Evolutionary conservation across 1,284 basidiomycete genomes (phyloP), one percentile per base, ranked within the genome.

Genomic region (Heterobasidion annosum): DNA sequence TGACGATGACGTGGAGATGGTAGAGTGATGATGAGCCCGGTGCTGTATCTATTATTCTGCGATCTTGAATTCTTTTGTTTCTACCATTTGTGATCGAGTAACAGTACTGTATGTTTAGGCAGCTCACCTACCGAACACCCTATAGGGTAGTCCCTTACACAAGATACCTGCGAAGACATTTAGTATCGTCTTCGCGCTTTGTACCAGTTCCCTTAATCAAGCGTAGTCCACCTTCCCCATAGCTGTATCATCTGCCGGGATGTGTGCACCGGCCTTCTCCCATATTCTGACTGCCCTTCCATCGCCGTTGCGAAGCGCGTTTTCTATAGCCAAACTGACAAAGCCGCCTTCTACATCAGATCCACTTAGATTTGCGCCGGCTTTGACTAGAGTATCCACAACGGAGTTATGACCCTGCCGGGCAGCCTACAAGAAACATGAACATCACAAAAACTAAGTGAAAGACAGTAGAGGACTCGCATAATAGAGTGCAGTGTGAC

Each of bases 401-500:
- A 83, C 71, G n/a, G 67, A 69, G 52, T 73, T 73, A 60, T 86
- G 76, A 2, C 81, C 75, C 62, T 86, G 81, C 40, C 86, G 75
- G 43, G 86, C 85, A 54, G 88, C 85, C 85, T 89, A 40, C 37
- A 49, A 51, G 35, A 37, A 43, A 15, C 5, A 43, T 34, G 56
- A 37, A 54, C 44, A 50, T 46, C 19, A 43, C 18, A 32, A 48
- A 49, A 43, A 33, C 19, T 40, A 15, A 43, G 54, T 43, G 44
- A 32, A 25, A 25, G 46, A 35, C 13, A n/a, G 6, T 8, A 58
- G 44, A 55, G 40, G 18, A 65, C 81, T 61, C 60, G 85, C 88
- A 68, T 91, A 88, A 67, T 91, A 91, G 19, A 91, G 68, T 6
- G 92, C 80, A 13, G 92, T 93, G 63, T 94, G 92, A 0, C 89